phyloP scores from a whole-genome alignment of 495 filamentous ascomycete genomes.

The Daldinia grandis region DNA sequence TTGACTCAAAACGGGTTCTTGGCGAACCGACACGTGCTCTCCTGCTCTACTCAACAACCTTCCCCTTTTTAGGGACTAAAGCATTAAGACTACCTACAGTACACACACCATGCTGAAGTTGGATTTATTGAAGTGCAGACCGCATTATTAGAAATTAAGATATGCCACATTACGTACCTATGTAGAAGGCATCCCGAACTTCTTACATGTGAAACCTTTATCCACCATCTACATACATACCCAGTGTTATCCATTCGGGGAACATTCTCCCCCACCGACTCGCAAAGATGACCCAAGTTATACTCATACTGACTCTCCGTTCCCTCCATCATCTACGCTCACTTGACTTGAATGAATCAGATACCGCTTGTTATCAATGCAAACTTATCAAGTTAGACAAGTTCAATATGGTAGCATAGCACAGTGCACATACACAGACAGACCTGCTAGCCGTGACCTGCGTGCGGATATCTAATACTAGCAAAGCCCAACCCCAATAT shows the following conservation, averaged over 20 bases:
- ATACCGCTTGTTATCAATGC: neutral
- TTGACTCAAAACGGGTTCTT: slow-evolving; percentile 32
- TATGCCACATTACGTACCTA: neutral
- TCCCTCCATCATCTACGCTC: slow-evolving; percentile 1
- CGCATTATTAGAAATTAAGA: neutral
- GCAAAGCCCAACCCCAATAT: no score
- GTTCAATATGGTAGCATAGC: neutral
- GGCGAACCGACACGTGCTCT: slow-evolving; percentile 38
- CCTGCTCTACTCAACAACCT: slow-evolving; percentile 9
- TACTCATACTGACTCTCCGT: neutral
- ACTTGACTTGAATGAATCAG: neutral
- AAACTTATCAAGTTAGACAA: neutral
- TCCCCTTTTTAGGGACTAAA: neutral
- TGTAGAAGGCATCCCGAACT: neutral
- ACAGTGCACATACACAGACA: no score
- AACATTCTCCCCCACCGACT: neutral
- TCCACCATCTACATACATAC: no score
- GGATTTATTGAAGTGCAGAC: neutral
- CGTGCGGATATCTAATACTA: no score
- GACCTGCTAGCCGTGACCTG: no score
- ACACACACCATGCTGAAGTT: neutral
- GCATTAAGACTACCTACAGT: neutral
- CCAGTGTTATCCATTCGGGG: neutral
- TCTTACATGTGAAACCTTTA: slow-evolving; percentile 1
- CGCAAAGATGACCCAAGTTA: neutral